Evolutionary conservation across 2,329 filamentous ascomycete genomes (phyloP).

Genomic region (Colletotrichum theobromicola): DNA sequence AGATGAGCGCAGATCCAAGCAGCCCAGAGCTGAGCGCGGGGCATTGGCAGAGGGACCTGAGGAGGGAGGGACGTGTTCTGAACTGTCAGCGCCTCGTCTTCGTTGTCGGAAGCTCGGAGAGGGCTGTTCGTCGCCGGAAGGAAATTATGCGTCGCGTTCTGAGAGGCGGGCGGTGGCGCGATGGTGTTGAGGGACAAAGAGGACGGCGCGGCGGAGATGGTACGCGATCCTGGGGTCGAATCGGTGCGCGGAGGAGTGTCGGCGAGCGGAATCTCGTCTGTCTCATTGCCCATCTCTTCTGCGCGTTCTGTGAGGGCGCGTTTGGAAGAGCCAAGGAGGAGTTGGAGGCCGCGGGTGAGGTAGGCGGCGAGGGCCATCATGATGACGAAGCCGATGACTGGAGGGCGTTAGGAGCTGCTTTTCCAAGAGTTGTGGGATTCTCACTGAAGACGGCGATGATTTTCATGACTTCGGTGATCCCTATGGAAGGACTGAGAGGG

Average conservation of each 20-base stretch:
- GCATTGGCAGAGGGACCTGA: conserved; percentile 47
- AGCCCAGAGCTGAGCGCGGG: conserved; percentile 56
- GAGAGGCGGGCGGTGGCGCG: conserved; percentile 17
- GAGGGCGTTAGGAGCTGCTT: background rate
- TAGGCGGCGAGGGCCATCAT: conserved; percentile 60
- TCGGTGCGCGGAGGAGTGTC: conserved; percentile 10
- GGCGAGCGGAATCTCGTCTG: conserved; percentile 54
- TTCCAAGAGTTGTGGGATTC: conserved; percentile 11
- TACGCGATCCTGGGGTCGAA: conserved; percentile 24
- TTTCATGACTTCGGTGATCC: conserved; percentile 59
- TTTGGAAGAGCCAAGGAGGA: conserved; percentile 57
- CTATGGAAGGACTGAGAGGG: conserved; percentile 59
- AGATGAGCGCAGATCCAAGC: conserved; percentile 48
- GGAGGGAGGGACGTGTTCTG: conserved; percentile 27
- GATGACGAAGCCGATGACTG: conserved; percentile 60
- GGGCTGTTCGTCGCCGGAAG: conserved; percentile 21
- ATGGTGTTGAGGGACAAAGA: conserved; percentile 23
- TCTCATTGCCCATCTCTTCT: conserved; percentile 51
- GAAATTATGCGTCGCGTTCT: conserved; percentile 26
- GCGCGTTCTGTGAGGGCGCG: conserved; percentile 54
- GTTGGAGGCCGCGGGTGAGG: conserved; percentile 57
- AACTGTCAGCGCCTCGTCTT: background rate
- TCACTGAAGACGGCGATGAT: conserved; percentile 64
- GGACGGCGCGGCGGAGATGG: conserved; percentile 22
- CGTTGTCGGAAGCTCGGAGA: background rate